These are phyloP conservation scores for Sclerospora graminicola DNA, from an alignment of 352 stramenopile genomes.

Conservation along the genomic window DNA sequence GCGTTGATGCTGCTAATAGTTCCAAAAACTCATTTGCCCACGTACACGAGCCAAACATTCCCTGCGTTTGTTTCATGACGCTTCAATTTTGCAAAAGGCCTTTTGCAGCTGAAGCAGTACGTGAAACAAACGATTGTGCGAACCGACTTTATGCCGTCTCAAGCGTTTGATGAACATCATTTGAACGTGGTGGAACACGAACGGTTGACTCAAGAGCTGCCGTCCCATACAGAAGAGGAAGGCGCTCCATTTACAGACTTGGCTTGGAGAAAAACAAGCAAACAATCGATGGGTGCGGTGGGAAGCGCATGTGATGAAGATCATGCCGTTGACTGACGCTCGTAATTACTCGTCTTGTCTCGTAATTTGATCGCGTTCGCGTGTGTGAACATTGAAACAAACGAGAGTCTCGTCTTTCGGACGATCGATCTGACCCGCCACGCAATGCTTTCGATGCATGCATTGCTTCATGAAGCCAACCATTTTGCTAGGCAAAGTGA, in stretches of 20 bases:
- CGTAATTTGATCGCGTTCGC: constrained; percentile 24
- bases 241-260: not conserved
- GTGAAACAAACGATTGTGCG: constrained; percentile 35
- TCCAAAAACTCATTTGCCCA: too few relatives aligned
- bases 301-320: constrained; percentile 25
- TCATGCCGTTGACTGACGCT: constrained; percentile 15
- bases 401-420: constrained; percentile 11
- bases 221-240: constrained; percentile 20
- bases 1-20: constrained; percentile 88
- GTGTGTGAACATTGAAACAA: constrained; percentile 18
- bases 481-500: too few relatives aligned
- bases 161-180: constrained; percentile 30
- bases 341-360: constrained; percentile 15
- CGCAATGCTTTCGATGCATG: constrained; percentile 12
- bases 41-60: too few relatives aligned
- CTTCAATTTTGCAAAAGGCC: constrained; percentile 12
- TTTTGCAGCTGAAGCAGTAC: constrained; percentile 31
- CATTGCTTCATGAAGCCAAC: constrained; percentile 16
- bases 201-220: constrained; percentile 40
- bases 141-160: constrained; percentile 27
- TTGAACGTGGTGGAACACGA: constrained; percentile 24
- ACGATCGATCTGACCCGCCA: constrained; percentile 32
- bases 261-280: not conserved
- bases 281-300: constrained; percentile 13
- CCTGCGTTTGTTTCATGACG: too few relatives aligned